Evolutionary conservation across 768 basidiomycete species (phyloP).

Genomic region (Collybiopsis luxurians): DNA sequence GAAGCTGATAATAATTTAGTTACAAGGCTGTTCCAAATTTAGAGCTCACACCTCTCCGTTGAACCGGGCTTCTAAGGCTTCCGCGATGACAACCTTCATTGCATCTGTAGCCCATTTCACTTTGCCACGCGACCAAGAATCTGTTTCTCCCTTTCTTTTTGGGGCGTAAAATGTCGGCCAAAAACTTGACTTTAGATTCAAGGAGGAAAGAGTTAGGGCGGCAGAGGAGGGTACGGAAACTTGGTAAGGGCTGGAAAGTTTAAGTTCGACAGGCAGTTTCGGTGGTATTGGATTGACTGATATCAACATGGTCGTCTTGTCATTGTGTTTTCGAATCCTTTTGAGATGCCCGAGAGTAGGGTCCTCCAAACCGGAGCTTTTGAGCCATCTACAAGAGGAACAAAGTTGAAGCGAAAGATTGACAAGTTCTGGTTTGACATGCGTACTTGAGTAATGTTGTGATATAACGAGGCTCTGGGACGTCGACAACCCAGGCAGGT

Average conservation of each 20-base stretch:
- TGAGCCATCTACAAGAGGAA: constrained; percentile 58
- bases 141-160: constrained; percentile 60
- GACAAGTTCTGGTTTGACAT: background rate
- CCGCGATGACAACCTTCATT: constrained; percentile 48
- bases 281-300: constrained; percentile 37
- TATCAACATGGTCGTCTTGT: constrained; percentile 55
- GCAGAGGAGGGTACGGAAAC: constrained; percentile 61
- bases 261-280: constrained; percentile 43
- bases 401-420: background rate
- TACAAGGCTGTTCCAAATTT: background rate
- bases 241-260: constrained; percentile 51
- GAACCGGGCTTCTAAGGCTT: constrained; percentile 43
- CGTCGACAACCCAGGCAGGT: constrained; percentile 75
- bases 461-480: constrained; percentile 59
- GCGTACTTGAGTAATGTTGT: constrained; percentile 61
- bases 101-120: constrained; percentile 77
- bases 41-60: constrained; percentile 55
- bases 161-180: constrained; percentile 88
- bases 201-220: constrained; percentile 65
- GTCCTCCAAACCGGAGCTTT: constrained; percentile 56
- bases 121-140: constrained; percentile 64
- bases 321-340: constrained; percentile 59
- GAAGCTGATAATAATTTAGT: constrained; percentile 44
- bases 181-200: constrained; percentile 62
- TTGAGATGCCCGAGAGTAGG: constrained; percentile 72